A percentile compares a stretch with the other conserved stretches of the same genome.
Conservation (phyloP, 73 alveolate species). For the Paramecium bursaria region DNA sequence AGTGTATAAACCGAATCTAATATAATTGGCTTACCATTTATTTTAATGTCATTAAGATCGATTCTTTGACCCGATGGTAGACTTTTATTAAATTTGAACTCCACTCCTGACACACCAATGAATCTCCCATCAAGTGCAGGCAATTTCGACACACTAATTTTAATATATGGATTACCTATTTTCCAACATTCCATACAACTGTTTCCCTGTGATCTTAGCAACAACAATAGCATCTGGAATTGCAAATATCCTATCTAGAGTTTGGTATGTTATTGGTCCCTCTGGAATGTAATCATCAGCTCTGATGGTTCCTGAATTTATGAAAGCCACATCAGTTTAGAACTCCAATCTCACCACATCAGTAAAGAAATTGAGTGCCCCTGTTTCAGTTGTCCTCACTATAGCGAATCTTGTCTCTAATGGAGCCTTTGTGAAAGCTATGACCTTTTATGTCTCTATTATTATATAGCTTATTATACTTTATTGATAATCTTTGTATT, state of each 20-base stretch:
- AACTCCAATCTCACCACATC: constrained; percentile 75
- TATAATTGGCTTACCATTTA: constrained; percentile 71
- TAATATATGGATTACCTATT: constrained; percentile 61
- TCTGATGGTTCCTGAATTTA: constrained; percentile 82
- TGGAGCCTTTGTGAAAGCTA: constrained; percentile 72
- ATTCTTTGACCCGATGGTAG: constrained; percentile 69
- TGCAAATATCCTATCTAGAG: constrained; percentile 73
- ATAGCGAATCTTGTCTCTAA: constrained; percentile 74
- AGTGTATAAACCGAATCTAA: constrained; percentile 64
- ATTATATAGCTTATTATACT: background rate
- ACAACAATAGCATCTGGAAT: constrained; percentile 73
- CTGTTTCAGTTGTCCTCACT: constrained; percentile 75
- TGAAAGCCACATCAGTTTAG: constrained; percentile 73
- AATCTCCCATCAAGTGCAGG: constrained; percentile 80
- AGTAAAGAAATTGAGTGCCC: constrained; percentile 75
- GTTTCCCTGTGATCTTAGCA: constrained; percentile 72
- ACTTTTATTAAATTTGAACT: constrained; percentile 65
- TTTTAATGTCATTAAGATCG: constrained; percentile 50
- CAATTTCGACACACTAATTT: constrained; percentile 61
- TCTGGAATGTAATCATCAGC: constrained; percentile 71
- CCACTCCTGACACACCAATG: constrained; percentile 73
- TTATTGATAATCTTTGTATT: constrained; percentile 50
- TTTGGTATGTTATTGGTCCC: constrained; percentile 76
- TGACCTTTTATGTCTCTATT: constrained; percentile 54
- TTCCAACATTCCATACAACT: constrained; percentile 71